These are phyloP conservation scores for Entomortierella beljakovae DNA, from an alignment of 192 early-diverging fungal genomes.

Conservation along the genomic window DNA sequence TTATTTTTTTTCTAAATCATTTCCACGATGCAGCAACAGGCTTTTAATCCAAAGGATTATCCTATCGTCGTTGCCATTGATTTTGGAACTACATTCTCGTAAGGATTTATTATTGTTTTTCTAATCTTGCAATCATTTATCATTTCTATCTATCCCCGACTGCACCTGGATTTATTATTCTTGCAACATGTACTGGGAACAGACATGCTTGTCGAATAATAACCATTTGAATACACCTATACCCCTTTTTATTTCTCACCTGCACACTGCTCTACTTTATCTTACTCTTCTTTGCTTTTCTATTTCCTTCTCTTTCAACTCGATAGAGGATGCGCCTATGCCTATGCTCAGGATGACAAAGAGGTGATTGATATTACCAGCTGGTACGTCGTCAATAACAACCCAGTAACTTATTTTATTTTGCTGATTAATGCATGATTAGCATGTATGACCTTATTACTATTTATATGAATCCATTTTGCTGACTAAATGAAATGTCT, in stretches of 20 bases:
- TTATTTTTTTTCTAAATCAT: neutral
- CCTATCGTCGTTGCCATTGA: constrained; percentile 49
- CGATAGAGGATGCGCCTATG: constrained; percentile 38
- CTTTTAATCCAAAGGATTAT: constrained; percentile 40
- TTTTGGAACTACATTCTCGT: constrained; percentile 50
- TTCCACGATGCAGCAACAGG: constrained; percentile 17
- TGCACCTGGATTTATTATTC: neutral
- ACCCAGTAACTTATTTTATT: neutral
- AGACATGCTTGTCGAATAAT: neutral
- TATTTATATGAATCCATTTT: neutral
- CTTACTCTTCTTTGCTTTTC: neutral
- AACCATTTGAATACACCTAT: neutral
- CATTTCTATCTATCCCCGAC: neutral
- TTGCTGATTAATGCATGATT: constrained; percentile 4
- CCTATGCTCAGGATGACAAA: constrained; percentile 45
- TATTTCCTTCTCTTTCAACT: neutral
- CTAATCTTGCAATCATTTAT: neutral
- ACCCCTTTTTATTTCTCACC: neutral
- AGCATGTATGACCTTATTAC: neutral
- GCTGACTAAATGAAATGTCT: neutral
- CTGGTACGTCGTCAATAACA: constrained; percentile 32
- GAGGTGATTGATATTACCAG: constrained; percentile 49
- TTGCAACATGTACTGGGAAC: neutral
- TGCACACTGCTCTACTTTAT: neutral
- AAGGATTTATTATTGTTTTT: constrained; percentile 1